Evolutionary conservation across 495 filamentous ascomycete genomes (phyloP), one percentile per base, ranked within the genome.

Genomic region (Xylaria nigripes): DNA sequence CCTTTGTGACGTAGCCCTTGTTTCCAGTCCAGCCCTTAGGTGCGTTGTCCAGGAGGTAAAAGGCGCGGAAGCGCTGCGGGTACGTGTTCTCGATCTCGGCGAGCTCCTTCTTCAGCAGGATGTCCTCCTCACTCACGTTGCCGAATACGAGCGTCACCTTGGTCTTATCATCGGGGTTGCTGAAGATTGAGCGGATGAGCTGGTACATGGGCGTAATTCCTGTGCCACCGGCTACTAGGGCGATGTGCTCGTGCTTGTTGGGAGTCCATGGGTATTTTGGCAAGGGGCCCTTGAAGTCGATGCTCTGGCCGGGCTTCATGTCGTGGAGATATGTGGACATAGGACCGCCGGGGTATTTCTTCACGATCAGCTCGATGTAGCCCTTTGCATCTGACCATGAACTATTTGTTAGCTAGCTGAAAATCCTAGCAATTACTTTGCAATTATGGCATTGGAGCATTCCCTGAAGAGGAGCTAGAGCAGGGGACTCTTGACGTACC

Each of bases 211-310:
- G 36, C 5, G 36, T 18, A n/a, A 40, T 40, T 2, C 93, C 93
- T 4, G 93, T 97, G 58, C 93, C 93, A 63, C 94, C 93, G 9
- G 93, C 90, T 59, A 98, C 81, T 66, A 97, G 75, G n/a, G 80
- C 83, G 68, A 98, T 84, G 73, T 96, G 91, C 30, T 86, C 73
- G 74, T 97, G 93, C 84, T 95, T 96, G 78, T 98, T 98, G 57
- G 87, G 61, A 38, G 80, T 65, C 90, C 90, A 97, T 22, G 82
- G 76, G 73, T 96, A 98, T 73, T 98, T 98, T 54, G 89, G 87
- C 16, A 98, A 80, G 0, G 93, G 93, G 15, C 93, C 93, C 76
- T 98, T 98, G 76, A 97, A 81, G 30, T 89, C 83, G 43, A 98
- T 81, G 30, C 76, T 73, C 69, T 97, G 83, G 60, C 87, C 84